Evolutionary conservation across 2,329 filamentous ascomycete species (phyloP), one percentile per base, ranked within the genome.

Genomic region (Pseudopyricularia cyperi): DNA sequence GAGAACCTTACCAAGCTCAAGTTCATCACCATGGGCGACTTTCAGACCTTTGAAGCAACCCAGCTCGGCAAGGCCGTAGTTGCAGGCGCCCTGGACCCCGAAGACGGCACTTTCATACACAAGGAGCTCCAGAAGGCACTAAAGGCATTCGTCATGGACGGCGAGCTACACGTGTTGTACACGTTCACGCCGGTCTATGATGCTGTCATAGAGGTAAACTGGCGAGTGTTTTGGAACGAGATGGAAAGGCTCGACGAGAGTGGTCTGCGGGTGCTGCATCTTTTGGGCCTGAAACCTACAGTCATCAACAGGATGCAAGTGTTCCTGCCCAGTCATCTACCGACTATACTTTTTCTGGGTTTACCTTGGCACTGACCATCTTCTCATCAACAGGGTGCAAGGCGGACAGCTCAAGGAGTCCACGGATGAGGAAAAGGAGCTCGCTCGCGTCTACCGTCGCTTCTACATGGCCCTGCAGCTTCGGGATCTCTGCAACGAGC

Each of bases 151-250:
- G 86, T 89, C 12, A 82, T 90, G 77, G 85, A 89, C 60, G 82
- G 84, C 4, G 86, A 90, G 56, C 83, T 90, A 80, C 86, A 89
- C 59, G 76, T 87, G 12, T 74, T 89, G 47, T 90, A 89, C 62
- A 81, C 80, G 35, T 89, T 89, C 56, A 89, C 86, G 0, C 86
- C 86, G 0, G 75, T 89, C 2, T 80, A 87, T 48, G 71, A 77
- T 48, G 68, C 71, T 26, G 69, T 68, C 1, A 66, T 73, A 3
- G 68, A 71, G 8, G 74, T 89, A 53, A 83, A 88, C 58, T 89
- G 86, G 86, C 76, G 77, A 51, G 75, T 82, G 0, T 89, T 87
- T 58, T 78, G 83, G 48, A 78, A 84, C 55, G 82, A 87, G 62
- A 75, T 89, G 65, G 83, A 88, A 55, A 60, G 64, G 2, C 72